Conservation (phyloP, 306 rosid species). For the Coriaria nepalensis region DNA sequence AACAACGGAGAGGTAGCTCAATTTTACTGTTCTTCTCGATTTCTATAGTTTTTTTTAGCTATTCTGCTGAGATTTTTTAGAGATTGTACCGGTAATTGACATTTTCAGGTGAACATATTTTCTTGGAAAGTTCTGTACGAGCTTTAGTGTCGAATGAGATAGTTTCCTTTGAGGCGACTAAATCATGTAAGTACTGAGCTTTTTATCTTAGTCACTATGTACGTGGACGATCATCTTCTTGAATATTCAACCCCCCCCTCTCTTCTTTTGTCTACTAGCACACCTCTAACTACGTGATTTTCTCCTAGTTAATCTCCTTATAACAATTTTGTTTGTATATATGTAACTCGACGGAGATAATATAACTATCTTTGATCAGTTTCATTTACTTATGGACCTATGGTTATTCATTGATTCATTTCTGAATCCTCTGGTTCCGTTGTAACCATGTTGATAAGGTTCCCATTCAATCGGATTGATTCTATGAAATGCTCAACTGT, state of each 20-base stretch:
- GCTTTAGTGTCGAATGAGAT: slow-evolving; percentile 64
- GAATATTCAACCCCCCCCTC: neutral
- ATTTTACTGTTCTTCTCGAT: neutral
- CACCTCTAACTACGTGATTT: too few relatives aligned
- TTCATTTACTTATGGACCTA: too few relatives aligned
- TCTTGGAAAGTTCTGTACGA: slow-evolving; percentile 52
- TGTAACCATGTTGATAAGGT: neutral
- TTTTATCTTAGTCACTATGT: slow-evolving; percentile 6
- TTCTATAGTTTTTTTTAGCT: neutral
- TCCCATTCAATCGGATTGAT: slow-evolving; percentile 10
- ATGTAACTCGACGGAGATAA: too few relatives aligned
- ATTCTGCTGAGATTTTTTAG: neutral
- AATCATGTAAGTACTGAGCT: slow-evolving; percentile 45
- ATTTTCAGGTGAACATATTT: slow-evolving; percentile 66
- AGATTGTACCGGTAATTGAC: neutral
- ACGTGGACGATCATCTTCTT: neutral
- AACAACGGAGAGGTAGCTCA: slow-evolving; percentile 57
- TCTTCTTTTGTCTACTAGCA: too few relatives aligned
- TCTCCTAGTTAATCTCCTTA: too few relatives aligned
- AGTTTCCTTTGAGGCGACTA: slow-evolving; percentile 49
- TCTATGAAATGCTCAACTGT: slow-evolving; percentile 1
- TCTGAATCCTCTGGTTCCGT: neutral
- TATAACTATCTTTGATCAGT: too few relatives aligned
- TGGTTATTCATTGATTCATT: neutral
- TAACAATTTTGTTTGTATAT: too few relatives aligned